A percentile compares a stretch with the other conserved stretches of the same genome.
Conservation (phyloP, 2,329 filamentous ascomycete genomes). For the Aspergillus sp. region DNA sequence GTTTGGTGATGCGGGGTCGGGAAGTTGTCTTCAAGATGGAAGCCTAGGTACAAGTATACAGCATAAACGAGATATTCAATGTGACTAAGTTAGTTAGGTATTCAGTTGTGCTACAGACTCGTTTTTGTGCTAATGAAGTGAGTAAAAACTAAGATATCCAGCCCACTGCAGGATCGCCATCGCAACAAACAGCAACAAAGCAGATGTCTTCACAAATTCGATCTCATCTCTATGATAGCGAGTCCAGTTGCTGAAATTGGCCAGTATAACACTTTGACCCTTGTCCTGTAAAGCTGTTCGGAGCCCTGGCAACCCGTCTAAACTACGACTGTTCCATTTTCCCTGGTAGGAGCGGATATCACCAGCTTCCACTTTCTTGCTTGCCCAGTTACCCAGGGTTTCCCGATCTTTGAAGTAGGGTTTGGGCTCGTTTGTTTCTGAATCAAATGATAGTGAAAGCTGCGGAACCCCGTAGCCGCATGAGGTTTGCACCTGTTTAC, state of each 20-base stretch:
- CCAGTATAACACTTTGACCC: conserved; percentile 50
- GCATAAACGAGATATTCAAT: no score
- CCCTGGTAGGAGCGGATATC: conserved; percentile 57
- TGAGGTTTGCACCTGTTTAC: conserved; percentile 53
- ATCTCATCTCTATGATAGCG: conserved; percentile 19
- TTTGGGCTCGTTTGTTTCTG: conserved; percentile 20
- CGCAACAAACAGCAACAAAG: conserved; percentile 19
- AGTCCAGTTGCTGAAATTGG: conserved; percentile 33
- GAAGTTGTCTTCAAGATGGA: neutral
- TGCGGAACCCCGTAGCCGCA: conserved; percentile 66
- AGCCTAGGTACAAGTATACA: neutral
- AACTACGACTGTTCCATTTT: conserved; percentile 54
- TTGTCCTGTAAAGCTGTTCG: conserved; percentile 51
- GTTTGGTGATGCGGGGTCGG: conserved; percentile 17
- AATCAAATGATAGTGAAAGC: conserved; percentile 43
- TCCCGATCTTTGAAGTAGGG: conserved; percentile 53
- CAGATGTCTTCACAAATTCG: conserved; percentile 20
- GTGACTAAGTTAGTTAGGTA: neutral
- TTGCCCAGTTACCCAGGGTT: conserved; percentile 55
- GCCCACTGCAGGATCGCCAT: conserved; percentile 21
- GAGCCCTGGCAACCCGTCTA: conserved; percentile 62
- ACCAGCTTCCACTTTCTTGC: conserved; percentile 51
- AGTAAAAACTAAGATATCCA: conserved; percentile 9
- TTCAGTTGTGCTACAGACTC: neutral
- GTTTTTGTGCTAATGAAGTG: neutral